phyloP scores from a whole-genome alignment of 495 filamentous ascomycete genomes.

The Polyplosphaeria fusca region DNA sequence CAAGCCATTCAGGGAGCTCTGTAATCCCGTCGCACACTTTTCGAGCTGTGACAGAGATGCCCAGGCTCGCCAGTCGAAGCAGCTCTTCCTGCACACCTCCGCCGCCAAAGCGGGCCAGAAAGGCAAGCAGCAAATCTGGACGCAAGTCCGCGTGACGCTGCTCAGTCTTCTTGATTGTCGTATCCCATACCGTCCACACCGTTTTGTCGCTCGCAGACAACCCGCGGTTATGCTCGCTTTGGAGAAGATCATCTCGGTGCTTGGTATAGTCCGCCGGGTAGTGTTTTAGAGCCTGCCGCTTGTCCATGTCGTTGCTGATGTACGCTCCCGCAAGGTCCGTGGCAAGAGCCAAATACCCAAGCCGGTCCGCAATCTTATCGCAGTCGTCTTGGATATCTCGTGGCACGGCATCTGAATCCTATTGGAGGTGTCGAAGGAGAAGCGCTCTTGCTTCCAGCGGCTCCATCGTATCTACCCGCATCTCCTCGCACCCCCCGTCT shows the following conservation, averaged over 20 bases:
- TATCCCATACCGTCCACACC: conserved; percentile 38
- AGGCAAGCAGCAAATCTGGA: conserved; percentile 30
- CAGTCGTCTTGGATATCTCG: conserved; percentile 13
- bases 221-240: conserved; percentile 25
- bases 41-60: conserved; percentile 12
- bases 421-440: conserved; percentile 16
- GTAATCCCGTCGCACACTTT: conserved; percentile 3
- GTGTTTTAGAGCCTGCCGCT: conserved; percentile 23
- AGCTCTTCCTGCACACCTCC: conserved; percentile 34
- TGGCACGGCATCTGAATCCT: not conserved
- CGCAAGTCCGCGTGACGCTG: conserved; percentile 24
- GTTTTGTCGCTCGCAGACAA: conserved; percentile 34
- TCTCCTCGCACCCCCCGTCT: conserved; percentile 11
- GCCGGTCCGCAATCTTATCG: conserved; percentile 26
- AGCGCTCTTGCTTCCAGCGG: conserved; percentile 11
- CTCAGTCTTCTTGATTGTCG: conserved; percentile 36
- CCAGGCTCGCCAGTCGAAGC: conserved; percentile 30
- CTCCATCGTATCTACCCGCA: conserved; percentile 17
- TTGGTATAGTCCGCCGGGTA: conserved; percentile 31
- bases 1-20: conserved; percentile 16
- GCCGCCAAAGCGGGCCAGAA: conserved; percentile 35
- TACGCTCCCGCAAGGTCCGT: conserved; percentile 36
- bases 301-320: conserved; percentile 29
- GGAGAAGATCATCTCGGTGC: conserved; percentile 29
- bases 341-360: conserved; percentile 36